Base-by-base conservation (phyloP, 805 yeast species). In the Candida manassasensis region DNA sequence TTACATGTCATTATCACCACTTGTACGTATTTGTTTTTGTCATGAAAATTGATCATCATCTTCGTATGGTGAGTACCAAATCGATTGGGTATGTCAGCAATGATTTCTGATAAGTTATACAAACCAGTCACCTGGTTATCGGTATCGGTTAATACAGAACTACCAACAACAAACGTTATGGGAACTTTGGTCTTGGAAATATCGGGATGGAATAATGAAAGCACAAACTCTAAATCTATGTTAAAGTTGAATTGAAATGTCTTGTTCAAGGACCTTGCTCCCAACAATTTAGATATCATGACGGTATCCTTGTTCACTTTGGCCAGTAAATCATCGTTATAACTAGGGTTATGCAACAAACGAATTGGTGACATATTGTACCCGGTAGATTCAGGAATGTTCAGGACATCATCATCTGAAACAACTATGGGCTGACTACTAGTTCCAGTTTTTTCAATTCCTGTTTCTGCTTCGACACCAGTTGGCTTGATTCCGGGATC, bases 41-140 rank as follows among this genome's bases (percentile, higher is more conserved):
- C 50, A 46, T 64, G 77, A 38, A 71, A 59, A 47, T 81, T 81
- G 10, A 82, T 57, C 67, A 81, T 76, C 71, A 81, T 58, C 49
- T 82, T 82, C 1, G 85, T 69, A 51, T 82, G 90, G 52, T 82
- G 88, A 3, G 58, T 55, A n/a, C 58, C 72, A 45, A 37, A 70
- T 19, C 52, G 44, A 41, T 41, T 61, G 8, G 61, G 64, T 32
- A 50, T 45, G 38, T 38, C 51, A 8, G 63, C 69, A 10, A 65
- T 44, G 1, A 72, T 47, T 37, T 60, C 58, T 4, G 43, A 27
- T 10, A 63, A 36, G 35, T 59, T 52, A 38, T 48, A 53, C 24
- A 48, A 41, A 12, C 35, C 12, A 4, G 40, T 40, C 15, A 55
- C 29, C 6, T 45, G 48, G 11, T 35, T 27, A 42, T 39, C 43